Conservation (phyloP, 345 rosid genomes). For the Garcia nutans region DNA sequence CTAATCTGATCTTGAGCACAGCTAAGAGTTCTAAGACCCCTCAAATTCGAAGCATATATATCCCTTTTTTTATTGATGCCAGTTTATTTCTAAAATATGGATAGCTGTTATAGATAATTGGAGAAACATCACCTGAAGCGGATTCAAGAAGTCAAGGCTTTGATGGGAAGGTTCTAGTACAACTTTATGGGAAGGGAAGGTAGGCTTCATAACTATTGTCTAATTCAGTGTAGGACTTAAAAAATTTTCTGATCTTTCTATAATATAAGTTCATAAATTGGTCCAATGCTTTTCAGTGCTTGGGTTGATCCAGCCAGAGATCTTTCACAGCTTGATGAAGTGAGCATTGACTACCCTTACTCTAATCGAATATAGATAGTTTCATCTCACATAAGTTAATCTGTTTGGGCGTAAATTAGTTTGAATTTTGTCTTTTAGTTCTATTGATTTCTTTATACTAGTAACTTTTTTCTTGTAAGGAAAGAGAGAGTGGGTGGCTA, state of each 20-base stretch:
- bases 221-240: not conserved
- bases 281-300: constrained; percentile 21
- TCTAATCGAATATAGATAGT: not conserved
- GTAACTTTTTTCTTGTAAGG: not conserved
- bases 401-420: not conserved
- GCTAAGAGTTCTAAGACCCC: too few species aligned
- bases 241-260: not conserved
- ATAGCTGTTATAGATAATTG: constrained; percentile 12
- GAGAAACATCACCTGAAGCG: constrained; percentile 13
- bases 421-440: not conserved
- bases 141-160: constrained; percentile 14
- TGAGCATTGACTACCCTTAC: constrained; percentile 13
- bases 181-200: constrained; percentile 14
- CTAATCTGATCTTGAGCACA: too few species aligned
- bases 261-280: not conserved
- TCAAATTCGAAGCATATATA: too few species aligned
- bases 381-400: not conserved
- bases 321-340: constrained; percentile 22
- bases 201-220: not conserved
- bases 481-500: not conserved
- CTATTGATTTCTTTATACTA: not conserved
- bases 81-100: not conserved
- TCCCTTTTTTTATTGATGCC: not conserved
- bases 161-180: constrained; percentile 15
- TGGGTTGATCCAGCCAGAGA: constrained; percentile 31